These are phyloP conservation scores for Leptographium lundbergii DNA, from an alignment of 2,329 filamentous ascomycete genomes.

Conservation along the genomic window DNA sequence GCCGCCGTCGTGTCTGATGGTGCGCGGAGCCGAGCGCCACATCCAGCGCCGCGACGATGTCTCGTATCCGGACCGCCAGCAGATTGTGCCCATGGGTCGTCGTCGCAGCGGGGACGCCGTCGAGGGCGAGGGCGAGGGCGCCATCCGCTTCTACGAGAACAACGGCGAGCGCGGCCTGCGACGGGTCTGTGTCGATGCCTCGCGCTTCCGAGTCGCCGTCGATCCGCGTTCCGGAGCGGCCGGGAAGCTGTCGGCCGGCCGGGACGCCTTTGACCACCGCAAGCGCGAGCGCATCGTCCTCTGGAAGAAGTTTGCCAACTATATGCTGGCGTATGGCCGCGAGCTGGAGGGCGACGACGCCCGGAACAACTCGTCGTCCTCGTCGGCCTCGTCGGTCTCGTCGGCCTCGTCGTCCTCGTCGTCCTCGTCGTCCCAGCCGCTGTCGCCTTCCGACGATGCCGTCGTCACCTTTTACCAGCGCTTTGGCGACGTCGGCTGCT, in stretches of 20 bases:
- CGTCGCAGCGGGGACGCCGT: slow-evolving; percentile 15
- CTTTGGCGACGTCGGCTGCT: slow-evolving; percentile 68
- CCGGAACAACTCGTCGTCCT: background rate
- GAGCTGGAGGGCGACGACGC: slow-evolving; percentile 41
- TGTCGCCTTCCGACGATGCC: slow-evolving; percentile 28
- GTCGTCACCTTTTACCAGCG: slow-evolving; percentile 73
- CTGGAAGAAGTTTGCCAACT: slow-evolving; percentile 64
- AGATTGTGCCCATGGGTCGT: slow-evolving; percentile 48
- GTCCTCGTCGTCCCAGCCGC: slow-evolving; percentile 13
- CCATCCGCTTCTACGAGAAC: slow-evolving; percentile 65
- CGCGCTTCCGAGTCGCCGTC: slow-evolving; percentile 44
- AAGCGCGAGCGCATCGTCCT: slow-evolving; percentile 54
- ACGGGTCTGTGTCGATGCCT: slow-evolving; percentile 50
- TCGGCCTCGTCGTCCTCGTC: background rate
- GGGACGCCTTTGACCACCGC: slow-evolving; percentile 50
- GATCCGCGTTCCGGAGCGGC: slow-evolving; percentile 41
- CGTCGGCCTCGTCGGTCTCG: background rate
- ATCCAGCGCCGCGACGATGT: slow-evolving; percentile 48
- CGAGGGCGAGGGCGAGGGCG: slow-evolving; percentile 9
- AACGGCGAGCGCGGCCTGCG: slow-evolving; percentile 50
- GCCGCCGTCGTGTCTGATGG: slow-evolving; percentile 59
- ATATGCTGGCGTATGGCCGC: slow-evolving; percentile 61
- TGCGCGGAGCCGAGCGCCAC: slow-evolving; percentile 59
- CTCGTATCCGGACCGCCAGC: slow-evolving; percentile 42
- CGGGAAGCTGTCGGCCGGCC: slow-evolving; percentile 49